phyloP scores from a whole-genome alignment of 106 monocot genomes.

The Platanthera zijinensis region DNA sequence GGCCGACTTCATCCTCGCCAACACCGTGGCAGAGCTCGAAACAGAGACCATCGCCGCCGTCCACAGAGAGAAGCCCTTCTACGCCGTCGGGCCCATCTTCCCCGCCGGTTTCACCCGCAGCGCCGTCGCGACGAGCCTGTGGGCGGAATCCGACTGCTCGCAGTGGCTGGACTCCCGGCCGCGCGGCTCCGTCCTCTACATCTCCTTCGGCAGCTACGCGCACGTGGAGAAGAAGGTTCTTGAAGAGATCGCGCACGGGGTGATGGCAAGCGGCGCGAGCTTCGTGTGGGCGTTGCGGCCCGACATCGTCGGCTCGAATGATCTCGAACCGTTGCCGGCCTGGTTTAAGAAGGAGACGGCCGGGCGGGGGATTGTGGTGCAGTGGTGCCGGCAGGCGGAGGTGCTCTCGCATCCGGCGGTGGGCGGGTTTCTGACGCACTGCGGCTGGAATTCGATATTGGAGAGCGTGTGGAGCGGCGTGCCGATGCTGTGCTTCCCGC shows the following conservation, averaged over 20 bases:
- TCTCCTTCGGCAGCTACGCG: conserved; percentile 80
- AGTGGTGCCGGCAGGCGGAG: conserved; percentile 60
- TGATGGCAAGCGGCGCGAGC: conserved; percentile 22
- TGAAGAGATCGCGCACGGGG: conserved; percentile 49
- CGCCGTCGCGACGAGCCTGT: conserved; percentile 50
- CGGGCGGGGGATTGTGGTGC: conserved; percentile 35
- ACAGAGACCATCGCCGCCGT: conserved; percentile 32
- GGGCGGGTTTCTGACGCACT: conserved; percentile 63
- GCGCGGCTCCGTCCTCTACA: conserved; percentile 45
- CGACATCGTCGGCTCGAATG: conserved; percentile 48
- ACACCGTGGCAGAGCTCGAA: conserved; percentile 71
- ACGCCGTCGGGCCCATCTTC: conserved; percentile 62
- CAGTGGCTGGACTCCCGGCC: conserved; percentile 50
- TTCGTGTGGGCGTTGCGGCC: conserved; percentile 63
- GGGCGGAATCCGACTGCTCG: conserved; percentile 64
- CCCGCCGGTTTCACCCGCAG: conserved; percentile 20
- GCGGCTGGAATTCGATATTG: conserved; percentile 78
- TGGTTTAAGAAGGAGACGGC: conserved; percentile 25
- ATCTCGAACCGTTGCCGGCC: conserved; percentile 35
- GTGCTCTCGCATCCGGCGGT: conserved; percentile 38
- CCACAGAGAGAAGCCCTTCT: conserved; percentile 36
- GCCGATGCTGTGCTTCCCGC: conserved; percentile 58
- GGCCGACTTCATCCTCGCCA: conserved; percentile 55
- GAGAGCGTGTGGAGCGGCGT: conserved; percentile 50
- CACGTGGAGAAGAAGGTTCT: conserved; percentile 39